Evolutionary conservation across 106 monocot species (phyloP).

Genomic region (Triglochin maritima): DNA sequence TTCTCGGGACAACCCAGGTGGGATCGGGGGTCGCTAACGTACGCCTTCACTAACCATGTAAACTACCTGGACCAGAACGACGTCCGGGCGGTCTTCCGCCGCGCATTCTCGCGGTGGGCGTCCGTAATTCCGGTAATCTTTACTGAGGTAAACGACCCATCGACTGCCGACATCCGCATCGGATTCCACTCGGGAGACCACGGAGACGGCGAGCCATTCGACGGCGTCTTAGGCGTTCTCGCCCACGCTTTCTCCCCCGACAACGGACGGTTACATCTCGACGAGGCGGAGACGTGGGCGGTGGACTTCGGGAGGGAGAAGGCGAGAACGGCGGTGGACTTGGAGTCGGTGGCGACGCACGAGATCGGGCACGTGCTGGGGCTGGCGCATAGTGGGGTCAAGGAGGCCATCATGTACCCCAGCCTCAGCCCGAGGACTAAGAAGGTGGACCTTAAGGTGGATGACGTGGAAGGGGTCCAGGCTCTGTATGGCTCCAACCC

Average conservation of each 20-base stretch:
- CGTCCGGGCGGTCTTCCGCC: slow-evolving; percentile 29
- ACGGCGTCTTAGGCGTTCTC: slow-evolving; percentile 68
- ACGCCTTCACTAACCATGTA: slow-evolving; percentile 33
- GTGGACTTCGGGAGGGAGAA: slow-evolving; percentile 47
- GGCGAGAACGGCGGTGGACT: slow-evolving; percentile 48
- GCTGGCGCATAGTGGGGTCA: slow-evolving; percentile 54
- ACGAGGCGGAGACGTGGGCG: slow-evolving; percentile 75
- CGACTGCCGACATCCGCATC: slow-evolving; percentile 51
- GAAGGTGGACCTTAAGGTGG: slow-evolving; percentile 52
- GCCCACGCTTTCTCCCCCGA: slow-evolving; percentile 93
- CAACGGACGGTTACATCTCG: slow-evolving; percentile 78
- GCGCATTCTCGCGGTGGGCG: slow-evolving; percentile 78
- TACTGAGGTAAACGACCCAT: slow-evolving; percentile 26
- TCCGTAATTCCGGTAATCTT: slow-evolving; percentile 62
- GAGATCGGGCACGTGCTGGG: slow-evolving; percentile 95
- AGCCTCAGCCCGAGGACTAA: slow-evolving; percentile 49
- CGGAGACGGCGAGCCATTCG: slow-evolving; percentile 90
- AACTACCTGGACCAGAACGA: slow-evolving; percentile 27
- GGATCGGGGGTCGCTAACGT: slow-evolving; percentile 39
- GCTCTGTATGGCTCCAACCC: slow-evolving; percentile 85
- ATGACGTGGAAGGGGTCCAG: slow-evolving; percentile 75
- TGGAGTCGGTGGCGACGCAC: slow-evolving; percentile 91
- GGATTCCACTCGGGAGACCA: slow-evolving; percentile 75
- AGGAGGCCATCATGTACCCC: slow-evolving; percentile 83
- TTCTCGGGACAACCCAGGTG: slow-evolving; percentile 64